Percentiles rank a stretch among this genome's conserved stretches.
phyloP scores from a whole-genome alignment of 73 alveolate genomes.

The Paramecium sexaurelia region DNA sequence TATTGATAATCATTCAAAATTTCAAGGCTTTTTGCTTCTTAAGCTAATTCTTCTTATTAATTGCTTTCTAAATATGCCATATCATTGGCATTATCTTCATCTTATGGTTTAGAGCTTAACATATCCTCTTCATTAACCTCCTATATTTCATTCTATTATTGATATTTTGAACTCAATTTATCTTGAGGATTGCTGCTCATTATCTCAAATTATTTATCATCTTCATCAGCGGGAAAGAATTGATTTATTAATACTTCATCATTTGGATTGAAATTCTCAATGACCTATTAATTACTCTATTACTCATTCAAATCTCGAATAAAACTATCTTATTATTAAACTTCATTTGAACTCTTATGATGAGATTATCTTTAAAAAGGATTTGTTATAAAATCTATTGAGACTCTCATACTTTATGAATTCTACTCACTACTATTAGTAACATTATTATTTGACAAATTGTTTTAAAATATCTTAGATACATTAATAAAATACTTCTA shows the following conservation, averaged over 20 bases:
- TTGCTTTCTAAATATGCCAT: constrained; percentile 37
- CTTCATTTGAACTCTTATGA: neutral
- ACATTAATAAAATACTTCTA: neutral
- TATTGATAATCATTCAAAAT: constrained; percentile 30
- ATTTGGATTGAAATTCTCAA: neutral
- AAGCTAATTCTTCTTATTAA: neutral
- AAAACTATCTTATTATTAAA: constrained; percentile 4
- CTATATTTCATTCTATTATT: neutral
- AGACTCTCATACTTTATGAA: neutral
- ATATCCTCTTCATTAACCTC: constrained; percentile 10
- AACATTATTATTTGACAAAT: neutral
- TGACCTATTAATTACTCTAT: neutral
- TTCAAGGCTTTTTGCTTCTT: constrained; percentile 5
- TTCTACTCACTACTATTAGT: neutral
- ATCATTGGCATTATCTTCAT: constrained; percentile 17
- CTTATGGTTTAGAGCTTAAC: neutral
- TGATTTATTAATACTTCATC: constrained; percentile 12
- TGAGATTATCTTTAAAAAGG: constrained; percentile 8
- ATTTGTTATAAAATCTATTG: neutral
- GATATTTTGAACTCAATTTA: neutral
- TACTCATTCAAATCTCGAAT: constrained; percentile 2
- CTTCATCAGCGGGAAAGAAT: constrained; percentile 23
- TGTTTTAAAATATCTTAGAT: neutral
- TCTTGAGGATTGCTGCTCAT: neutral
- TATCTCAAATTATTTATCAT: neutral